Evolutionary conservation across 441 rosid genomes (phyloP), one percentile per base, ranked within the genome.

Genomic region (Corymbia citriodora): DNA sequence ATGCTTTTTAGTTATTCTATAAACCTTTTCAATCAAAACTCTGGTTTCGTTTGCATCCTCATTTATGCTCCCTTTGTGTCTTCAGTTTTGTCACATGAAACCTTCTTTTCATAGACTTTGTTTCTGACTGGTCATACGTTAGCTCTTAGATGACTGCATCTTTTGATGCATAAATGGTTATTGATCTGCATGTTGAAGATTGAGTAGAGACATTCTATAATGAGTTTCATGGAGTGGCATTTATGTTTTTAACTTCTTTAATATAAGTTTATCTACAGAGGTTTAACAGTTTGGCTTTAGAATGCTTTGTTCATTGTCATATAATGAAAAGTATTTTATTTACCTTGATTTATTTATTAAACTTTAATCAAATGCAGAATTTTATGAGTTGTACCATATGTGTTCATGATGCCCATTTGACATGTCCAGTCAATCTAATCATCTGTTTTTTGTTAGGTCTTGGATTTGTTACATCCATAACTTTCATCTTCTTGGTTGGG

Each of bases 401-500:
- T 29, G 33, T 55, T 23, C n/a, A 33, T 54, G 61, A 87, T 40
- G 48, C 52, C 31, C 55, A 52, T 53, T 17, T 33, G 17, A 33
- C 55, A 18, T 55, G 54, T 36, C 54, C 53, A 55, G 82, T 79
- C 79, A 21, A 52, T 81, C 4, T 9, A 53, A 50, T 55, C 55
- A 33, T 90, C 92, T 93, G 87, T 54, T 88, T 90, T 89, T 54
- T 31, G 50, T 74, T 91, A 98, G 99, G 99, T 91, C 97, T 98
- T 93, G 99, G 99, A 52, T 97, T 98, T 93, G 92, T 97, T 90
- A 98, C 99, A 18, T 98, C 99, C 89, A 92, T 98, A 88, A 95
- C 97, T 10, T 97, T 98, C 92, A 98, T 98, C 91, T 98, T 98
- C 96, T 90, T 97, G 95, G 95, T 98, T 91, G 99, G 99, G 74